Base-by-base conservation (phyloP, 352 stramenopile genomes). In the Phytopythium kandeliae region DNA sequence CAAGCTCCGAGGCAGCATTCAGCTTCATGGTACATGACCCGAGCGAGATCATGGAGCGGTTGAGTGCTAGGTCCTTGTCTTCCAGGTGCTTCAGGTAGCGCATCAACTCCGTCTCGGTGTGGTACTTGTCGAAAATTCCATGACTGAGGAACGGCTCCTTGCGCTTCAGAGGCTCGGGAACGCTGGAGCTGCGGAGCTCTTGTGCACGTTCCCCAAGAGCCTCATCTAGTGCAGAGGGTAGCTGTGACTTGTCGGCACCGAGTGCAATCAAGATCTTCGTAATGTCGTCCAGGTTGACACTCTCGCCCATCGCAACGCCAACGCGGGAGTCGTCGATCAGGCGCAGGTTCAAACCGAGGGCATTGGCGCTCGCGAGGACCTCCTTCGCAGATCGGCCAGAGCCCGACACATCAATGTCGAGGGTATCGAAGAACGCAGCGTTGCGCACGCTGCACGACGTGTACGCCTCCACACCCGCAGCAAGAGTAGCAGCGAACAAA, bases 21-120 rank as follows among this genome's bases (percentile, higher is more conserved):
- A 99, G 82, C 78, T 99, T 99, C 97, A 99, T 99, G n/a, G 97
- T 99, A 67, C 97, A 99, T 19, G 95, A 99, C 40, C 97, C 97
- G 7, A 99, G 82, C 35, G 96, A 97, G 71, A 99, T 99, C 97
- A 99, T 99, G 47, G 95, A 98, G 52, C 97, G 91, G 76, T 98
- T 98, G n/a, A 99, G 86, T 17, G 96, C 88, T 33, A 99, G 70
- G 70, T 99, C 97, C 66, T 98, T 98, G 69, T 98, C 97, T 60
- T 99, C 97, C 17, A 99, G 71, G 24, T 85, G 86, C 74, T 98
- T 98, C 38, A 99, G 68, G 80, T 99, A 99, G 24, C 97, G 94
- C 42, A 98, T 88, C 24, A 92, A 65, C 54, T 92, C 75, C 24
- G 94, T 98, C 78, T 98, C 96, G 12, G 92, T 98, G 58, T 97